Evolutionary conservation across 2,329 filamentous ascomycete genomes (phyloP), one percentile per base, ranked within the genome.

Genomic region (Diaporthe ampelina): DNA sequence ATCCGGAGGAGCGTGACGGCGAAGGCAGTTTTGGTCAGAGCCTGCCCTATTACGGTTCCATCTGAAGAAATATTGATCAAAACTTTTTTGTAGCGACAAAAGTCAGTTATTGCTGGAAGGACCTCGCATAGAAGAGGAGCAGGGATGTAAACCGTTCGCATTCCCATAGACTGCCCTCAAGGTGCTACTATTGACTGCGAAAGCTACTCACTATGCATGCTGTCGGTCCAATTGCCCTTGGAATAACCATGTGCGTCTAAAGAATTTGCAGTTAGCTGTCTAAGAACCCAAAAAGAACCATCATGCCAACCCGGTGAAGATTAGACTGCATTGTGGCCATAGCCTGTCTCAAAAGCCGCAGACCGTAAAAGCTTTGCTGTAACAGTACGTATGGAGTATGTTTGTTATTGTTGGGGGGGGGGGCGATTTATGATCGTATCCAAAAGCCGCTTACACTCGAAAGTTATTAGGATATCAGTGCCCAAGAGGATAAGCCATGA

Each of bases 221-320:
- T 84, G 75, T 88, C 86, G 74, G 86, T 84, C 87, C 87, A 89
- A 24, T 80, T 77, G n/a, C 85, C 78, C 0, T 81, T 78, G 7
- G 87, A 83, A 75, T 88, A 88, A 68, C 86, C 87, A 10, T 84
- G 88, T 9, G 84, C 85, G 73, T 86, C 40, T 43, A 43, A 19
- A 43, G 40, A 19, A 43, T 43, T 17, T 19, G 40, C 17, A 19
- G 15, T 43, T 43, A 43, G 40, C 40, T 43, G 37, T 13, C 11
- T 15, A 40, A 40, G 37, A 1, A 40, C 37, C 10, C 13, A 13
- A 15, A 2, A 40, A 40, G 11, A 40, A 40, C 11, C 37, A 11
- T 40, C 37, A 40, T 40, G 37, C 37, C 11, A 40, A 11, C 15
- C 11, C 37, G 37, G 37, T 40, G 37, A 40, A 13, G 37, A 13